Evolutionary conservation across 129 eudicot genomes (phyloP), one percentile per base, ranked within the genome.

Genomic region (Apium graveolens): DNA sequence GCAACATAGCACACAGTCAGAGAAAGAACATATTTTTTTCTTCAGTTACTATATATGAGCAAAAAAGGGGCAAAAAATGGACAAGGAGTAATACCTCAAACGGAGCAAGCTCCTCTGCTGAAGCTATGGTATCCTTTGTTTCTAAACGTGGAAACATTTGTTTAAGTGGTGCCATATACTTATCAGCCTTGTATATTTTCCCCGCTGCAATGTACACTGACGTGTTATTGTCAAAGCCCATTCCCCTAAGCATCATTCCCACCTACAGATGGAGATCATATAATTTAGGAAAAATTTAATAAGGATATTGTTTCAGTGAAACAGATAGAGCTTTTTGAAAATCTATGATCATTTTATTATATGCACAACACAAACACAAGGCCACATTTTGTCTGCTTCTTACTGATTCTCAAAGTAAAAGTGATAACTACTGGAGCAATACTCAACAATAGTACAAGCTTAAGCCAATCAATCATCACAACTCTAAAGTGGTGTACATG

Each of bases 221-320:
- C 38, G 99, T 96, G 45, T 83, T 90, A 86, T 90, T 96, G 81
- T 96, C 97, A 45, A 96, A 96, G 31, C 99, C 99, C 99, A 96
- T 92, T 55, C 97, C 97, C 86, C 99, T 87, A 76, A 96, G 99
- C 97, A 96, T 92, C 99, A 96, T 92, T 76, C 99, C 99, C 46
- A 96, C 99, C 99, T 96, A 86, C 84, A 87, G 44, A 63, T 55
- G 17, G 24, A 37, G 29, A 81, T 43, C 5, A 80, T 17, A 46
- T 74, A 29, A 29, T 45, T 43, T 76, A 14, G 60, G 20, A 72
- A 82, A 38, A 46, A 70, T 20, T 65, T 76, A 72, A 32, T 57
- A 29, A 65, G 41, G 57, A 65, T 63, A n/a, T 13, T 66, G 20
- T 29, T 27, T 13, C 3, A 11, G 39, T 66, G 72, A 63, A 27